Percentiles rank a stretch among this genome's conserved stretches.
These are phyloP conservation scores for Hypsizygus marmoreus DNA, from an alignment of 768 basidiomycete genomes.

Conservation along the genomic window DNA sequence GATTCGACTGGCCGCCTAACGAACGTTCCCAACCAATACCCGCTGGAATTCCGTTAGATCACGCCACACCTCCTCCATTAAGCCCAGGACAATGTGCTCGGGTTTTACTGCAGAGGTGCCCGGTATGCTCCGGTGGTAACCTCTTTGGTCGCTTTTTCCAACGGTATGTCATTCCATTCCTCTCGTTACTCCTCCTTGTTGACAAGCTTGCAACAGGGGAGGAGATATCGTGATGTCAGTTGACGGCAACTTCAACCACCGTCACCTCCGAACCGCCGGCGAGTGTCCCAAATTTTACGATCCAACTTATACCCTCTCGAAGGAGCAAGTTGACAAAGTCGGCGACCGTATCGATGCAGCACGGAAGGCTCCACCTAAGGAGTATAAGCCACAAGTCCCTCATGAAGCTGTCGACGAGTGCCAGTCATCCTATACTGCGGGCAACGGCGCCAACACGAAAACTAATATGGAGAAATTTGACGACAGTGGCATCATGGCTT, in stretches of 20 bases:
- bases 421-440: constrained; percentile 32
- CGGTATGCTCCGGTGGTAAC: constrained; percentile 33
- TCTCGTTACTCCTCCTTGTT: not conserved
- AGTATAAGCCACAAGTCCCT: constrained; percentile 20
- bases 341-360: constrained; percentile 26
- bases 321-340: constrained; percentile 31
- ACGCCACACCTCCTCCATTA: no score
- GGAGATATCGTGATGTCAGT: constrained; percentile 37
- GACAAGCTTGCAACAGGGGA: constrained; percentile 23
- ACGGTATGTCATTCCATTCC: constrained; percentile 17
- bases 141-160: constrained; percentile 23
- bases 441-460: constrained; percentile 21
- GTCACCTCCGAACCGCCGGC: constrained; percentile 29
- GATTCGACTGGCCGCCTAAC: no score
- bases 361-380: constrained; percentile 16
- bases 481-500: constrained; percentile 36
- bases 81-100: constrained; percentile 12
- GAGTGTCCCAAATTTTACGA: constrained; percentile 34
- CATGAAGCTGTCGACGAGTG: constrained; percentile 37
- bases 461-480: constrained; percentile 26
- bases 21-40: no score
- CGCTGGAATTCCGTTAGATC: no score
- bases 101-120: constrained; percentile 28
- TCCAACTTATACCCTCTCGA: constrained; percentile 33
- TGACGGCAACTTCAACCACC: constrained; percentile 43